phyloP scores from a whole-genome alignment of 495 filamentous ascomycete genomes.

The Platismatia glauca region DNA sequence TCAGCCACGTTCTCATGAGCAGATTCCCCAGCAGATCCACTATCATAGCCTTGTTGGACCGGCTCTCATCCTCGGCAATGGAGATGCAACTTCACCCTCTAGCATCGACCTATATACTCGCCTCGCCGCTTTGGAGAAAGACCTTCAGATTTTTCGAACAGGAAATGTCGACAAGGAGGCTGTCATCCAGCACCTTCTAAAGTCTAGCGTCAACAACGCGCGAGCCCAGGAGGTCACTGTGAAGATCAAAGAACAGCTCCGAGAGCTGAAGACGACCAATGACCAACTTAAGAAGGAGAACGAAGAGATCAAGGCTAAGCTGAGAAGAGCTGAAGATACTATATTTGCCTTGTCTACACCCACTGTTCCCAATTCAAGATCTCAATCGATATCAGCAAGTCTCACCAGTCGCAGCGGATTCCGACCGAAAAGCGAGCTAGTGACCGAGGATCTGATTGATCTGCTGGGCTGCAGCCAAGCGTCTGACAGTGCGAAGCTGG shows the following conservation, averaged over 20 bases:
- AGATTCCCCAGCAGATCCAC: neutral
- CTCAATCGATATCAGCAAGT: neutral
- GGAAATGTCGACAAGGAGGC: neutral
- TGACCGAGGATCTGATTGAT: constrained; percentile 1
- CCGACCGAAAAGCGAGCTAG: neutral
- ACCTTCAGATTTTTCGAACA: neutral
- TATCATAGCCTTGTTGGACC: neutral
- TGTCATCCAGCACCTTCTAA: neutral
- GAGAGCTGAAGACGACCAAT: neutral
- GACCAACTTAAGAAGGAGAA: neutral
- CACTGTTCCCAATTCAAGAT: neutral
- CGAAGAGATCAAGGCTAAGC: neutral
- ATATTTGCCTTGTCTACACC: neutral
- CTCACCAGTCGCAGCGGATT: neutral
- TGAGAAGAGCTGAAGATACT: neutral
- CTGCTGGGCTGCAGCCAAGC: neutral
- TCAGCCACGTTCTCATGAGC: neutral
- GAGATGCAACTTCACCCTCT: neutral
- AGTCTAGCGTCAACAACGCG: neutral
- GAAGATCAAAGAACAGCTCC: neutral
- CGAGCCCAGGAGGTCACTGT: neutral
- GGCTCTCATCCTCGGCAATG: neutral
- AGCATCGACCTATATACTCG: neutral
- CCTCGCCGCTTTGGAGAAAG: neutral
- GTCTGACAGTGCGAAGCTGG: neutral